Base-by-base conservation (phyloP, 345 rosid genomes). In the Dimocarpus longan region DNA sequence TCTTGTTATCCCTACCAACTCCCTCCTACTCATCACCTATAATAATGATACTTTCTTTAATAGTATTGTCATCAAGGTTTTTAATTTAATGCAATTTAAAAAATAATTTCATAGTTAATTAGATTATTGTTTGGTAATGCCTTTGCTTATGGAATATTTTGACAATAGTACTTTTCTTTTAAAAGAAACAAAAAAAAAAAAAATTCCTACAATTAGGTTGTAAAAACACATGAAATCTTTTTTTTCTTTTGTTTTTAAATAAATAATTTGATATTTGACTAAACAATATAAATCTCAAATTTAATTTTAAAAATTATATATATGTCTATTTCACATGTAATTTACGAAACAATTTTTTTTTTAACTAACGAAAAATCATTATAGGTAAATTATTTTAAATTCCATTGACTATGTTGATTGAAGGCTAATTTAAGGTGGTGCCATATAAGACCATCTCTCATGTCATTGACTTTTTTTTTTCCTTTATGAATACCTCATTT, bases 391-490 rank as follows among this genome's bases (percentile, higher is more conserved):
- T 43, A 43, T 43, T 42, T 42, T 42, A 42, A 42, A 13, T 50
- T 50, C 16, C 13, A 50, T 50, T 50, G 56, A 50, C 56, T 50
- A 4, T 50, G 56, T 44, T 22, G 56, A 28, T 32, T 32, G 3
- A 6, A 16, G 75, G 28, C 37, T 18, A 13, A 50, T 22, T 52
- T 13, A 13, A 12, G 28, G 28, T 19, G 46, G 62, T 48, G 46
- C 19, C 19, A 28, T 19, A 66, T 21, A 13, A 12, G 56, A 68
- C 54, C 73, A 21, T 21, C 16, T 42, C 54, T 68, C 71, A 24
- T 77, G 50, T 75, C 72, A 77, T 82, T 86, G 87, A 82, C 85
- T 76, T 80, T 7, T 48, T 43, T 62, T n/a, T n/a, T n/a, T n/a
- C n/a, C n/a, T n/a, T 68, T 60, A 78, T 57, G 80, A 76, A 50